Base-by-base conservation (phyloP, 257 asterid species). In the Fraxinus cuspidata region DNA sequence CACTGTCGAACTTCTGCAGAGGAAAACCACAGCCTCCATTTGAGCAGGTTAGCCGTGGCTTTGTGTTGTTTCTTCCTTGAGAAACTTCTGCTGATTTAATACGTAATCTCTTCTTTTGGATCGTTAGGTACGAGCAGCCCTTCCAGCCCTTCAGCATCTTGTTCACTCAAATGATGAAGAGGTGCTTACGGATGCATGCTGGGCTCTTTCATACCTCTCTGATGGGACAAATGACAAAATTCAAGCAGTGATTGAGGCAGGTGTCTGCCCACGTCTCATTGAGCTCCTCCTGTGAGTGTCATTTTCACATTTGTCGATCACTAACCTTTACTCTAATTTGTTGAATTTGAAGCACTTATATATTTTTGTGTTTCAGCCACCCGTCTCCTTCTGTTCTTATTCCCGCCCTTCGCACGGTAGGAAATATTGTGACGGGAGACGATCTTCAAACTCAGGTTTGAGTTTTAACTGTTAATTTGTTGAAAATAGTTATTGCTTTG, bases 191-290 rank as follows among this genome's bases (percentile, higher is more conserved):
- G 98, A 94, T 91, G 97, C 98, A 44, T 94, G 97, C 78, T 94
- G 98, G 98, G 97, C 98, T 77, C 97, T 94, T 21, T 94, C 98
- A 9, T 94, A 94, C 84, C 97, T 94, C 56, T 91, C 98, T 65
- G 98, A 92, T 83, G 97, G 98, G 74, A 87, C 97, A 58, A 94
- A 91, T 73, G 97, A 92, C 83, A 92, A 91, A 89, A 94, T 94
- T 80, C 96, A 94, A 87, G 97, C 97, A 73, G 98, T 94, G 71
- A 90, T 92, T 70, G 98, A 94, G 47, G 84, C 98, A 40, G 95
- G 96, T 74, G 94, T 92, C 73, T 91, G 98, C 79, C 87, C 81
- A 80, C 87, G 97, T 67, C 97, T 94, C 69, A 91, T 91, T 53
- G 96, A 91, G 87, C 94, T 92, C 65, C 94, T 94, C 56, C 87